Evolutionary conservation across 495 filamentous ascomycete species (phyloP).

Genomic region (Tuber melanosporum): DNA sequence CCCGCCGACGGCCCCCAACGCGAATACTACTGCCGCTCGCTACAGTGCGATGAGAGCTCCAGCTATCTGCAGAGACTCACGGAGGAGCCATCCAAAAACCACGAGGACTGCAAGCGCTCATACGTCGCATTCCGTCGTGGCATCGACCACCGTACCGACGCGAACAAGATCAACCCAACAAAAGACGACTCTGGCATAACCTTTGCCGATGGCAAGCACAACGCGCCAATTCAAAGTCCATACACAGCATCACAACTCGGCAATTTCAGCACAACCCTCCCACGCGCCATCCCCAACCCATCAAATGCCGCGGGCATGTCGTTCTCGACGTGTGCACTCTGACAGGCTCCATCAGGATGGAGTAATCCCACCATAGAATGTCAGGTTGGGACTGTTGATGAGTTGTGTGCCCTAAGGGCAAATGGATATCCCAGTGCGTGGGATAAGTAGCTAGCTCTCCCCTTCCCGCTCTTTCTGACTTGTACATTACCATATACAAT

Average conservation of each 20-base stretch:
- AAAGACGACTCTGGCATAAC: constrained; percentile 27
- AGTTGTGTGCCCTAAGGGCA: no score
- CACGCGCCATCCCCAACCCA: constrained; percentile 65
- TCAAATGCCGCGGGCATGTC: constrained; percentile 86
- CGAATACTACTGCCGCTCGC: constrained; percentile 86
- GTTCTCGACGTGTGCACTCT: constrained; percentile 88
- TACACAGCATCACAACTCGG: constrained; percentile 42
- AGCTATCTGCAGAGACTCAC: constrained; percentile 73
- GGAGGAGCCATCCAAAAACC: constrained; percentile 59
- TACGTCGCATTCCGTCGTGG: constrained; percentile 82
- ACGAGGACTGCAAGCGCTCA: constrained; percentile 83
- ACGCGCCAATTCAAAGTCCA: constrained; percentile 24
- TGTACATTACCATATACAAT: no score
- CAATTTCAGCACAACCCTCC: constrained; percentile 58
- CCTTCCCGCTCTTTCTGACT: no score
- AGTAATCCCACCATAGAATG: no score
- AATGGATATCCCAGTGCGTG: no score
- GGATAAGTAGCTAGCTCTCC: no score
- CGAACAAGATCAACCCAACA: no score
- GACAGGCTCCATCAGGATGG: constrained; percentile 63
- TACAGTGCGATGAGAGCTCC: constrained; percentile 79
- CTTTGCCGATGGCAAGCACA: constrained; percentile 16
- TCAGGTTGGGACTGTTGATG: no score
- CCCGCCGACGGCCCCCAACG: constrained; percentile 63
- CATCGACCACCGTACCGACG: constrained; percentile 45